Base-by-base conservation (phyloP, 805 yeast genomes). In the Candida anglica region DNA sequence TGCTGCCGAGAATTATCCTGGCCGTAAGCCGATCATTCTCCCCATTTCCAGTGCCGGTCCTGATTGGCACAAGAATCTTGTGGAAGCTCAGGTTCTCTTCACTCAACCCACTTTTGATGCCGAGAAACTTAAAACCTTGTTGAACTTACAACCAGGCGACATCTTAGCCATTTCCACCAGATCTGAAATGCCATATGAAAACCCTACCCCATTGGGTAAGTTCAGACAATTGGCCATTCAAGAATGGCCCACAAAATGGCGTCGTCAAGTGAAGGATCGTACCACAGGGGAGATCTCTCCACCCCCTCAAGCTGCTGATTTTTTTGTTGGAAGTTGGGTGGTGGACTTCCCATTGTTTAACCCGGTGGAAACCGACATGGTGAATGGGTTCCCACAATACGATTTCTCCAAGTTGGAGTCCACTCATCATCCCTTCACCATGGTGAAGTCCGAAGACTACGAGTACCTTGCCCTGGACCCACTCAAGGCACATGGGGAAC, bases 341-440 rank as follows among this genome's bases (percentile, higher is more conserved):
- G 80, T 78, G n/a, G 85, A 86, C 38, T 93, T 93, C 63, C 98
- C 98, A 1, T 64, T 93, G 9, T 93, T 93, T 58, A 81, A 81
- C 38, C 98, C 98, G 0, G 51, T 60, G 4, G 89, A 81, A 42
- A 42, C 32, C 1, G 47, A 37, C 5, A 29, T 31, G 6, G 51
- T 44, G 8, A 35, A 33, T 2, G 69, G 57, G 2, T 86, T 75
- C 46, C 96, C 97, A 2, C 42, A 31, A 2, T 91, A 87, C 52
- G 73, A 77, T 47, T 53, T 42, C 24, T 34, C 46, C 1, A 46
- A 53, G 7, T 69, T 68, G 31, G 77, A 72, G 25, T 75, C 98
- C 0, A 89, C 97, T 0, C 99, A 93, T 53, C 99, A 93, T 54
- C 99, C 99, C 4, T 93, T 93, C 62, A 93, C 99, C 0, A 93